Base-by-base conservation (phyloP, 257 asterid species). In the Solanum rostratum region DNA sequence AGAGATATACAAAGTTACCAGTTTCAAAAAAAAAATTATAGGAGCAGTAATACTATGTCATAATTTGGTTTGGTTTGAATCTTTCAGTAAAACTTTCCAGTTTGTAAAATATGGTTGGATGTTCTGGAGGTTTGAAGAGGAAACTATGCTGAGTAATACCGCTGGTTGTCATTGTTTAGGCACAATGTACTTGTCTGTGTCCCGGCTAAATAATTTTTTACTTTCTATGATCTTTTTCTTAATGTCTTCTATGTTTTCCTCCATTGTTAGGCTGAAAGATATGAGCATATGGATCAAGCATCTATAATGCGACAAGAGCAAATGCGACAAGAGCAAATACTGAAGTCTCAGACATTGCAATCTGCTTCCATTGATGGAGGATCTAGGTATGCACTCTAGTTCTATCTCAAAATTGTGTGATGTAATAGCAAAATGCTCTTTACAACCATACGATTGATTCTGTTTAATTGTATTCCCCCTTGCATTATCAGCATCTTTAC, bases 291-390 rank as follows among this genome's bases (percentile, higher is more conserved):
- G 90, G 97, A 95, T 79, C 95, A 92, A 87, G 89, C 94, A 69
- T 83, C 95, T 66, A 60, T 88, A 69, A 84, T 91, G 22, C 87
- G 98, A 85, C 97, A 95, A 86, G 99, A 92, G 83, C 91, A 93
- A 88, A 63, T 91, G 87, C 92, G 98, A 86, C 97, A 95, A 86
- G 99, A 92, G 80, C 92, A 93, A 87, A 73, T 91, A 88, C 92
- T 93, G 76, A 97, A 97, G 92, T 88, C 93, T 74, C 98, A 93
- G 76, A 74, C 92, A 19, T 90, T 96, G 90, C 95, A 91, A 83
- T 87, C 98, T 84, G 90, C 94, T 83, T 85, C 98, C 70, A 90
- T 89, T 78, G 99, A 94, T 70, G 97, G 94, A 74, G 96, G 90
- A 83, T 71, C 95, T 90, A 94, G 99, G 99, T 97, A 93, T 76